Evolutionary conservation across 208 protist species (phyloP), one percentile per base, ranked within the genome.

Genomic region (Crithidia sp.): DNA sequence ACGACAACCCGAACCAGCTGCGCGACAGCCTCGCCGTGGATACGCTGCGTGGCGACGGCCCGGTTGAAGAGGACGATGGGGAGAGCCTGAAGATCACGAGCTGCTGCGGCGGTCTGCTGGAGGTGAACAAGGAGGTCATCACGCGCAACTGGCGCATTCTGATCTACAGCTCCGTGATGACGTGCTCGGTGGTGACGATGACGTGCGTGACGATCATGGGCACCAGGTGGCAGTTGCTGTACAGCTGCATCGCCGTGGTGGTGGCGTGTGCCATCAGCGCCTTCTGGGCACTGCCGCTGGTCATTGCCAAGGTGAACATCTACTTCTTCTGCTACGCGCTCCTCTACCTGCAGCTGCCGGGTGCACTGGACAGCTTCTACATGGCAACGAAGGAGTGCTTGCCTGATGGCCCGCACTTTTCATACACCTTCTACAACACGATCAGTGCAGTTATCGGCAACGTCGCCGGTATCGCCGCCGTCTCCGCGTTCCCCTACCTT

Each of bases 271-370:
- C 71, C 62, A 44, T 37, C 17, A 72, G 72, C 41, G 80, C 77
- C 59, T 95, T 93, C 73, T 89, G 76, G 77, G 86, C 85, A 5
- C 81, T 95, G 12, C 83, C 88, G 47, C 64, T 76, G 6, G 59
- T 87, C n/a, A 86, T 92, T 40, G 87, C 90, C 40, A 91, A 91
- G 66, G 84, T 82, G 39, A 92, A 88, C 69, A 55, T 93, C 37
- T 93, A 83, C 55, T 71, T 75, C 53, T 93, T 82, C 65, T 60
- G 91, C 40, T 71, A 84, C 43, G 45, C 78, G 12, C 91, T 88
- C 63, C 69, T 76, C 7, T 95, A 91, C 68, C 70, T 93, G 56
- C 74, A 81, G 56, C 62, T 95, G 39, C 82, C 79, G 19, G 83
- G 84, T n/a, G 81, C 86, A 7, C 43, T 92, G 49, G 82, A 95